A percentile compares a stretch with the other conserved stretches of the same genome.
phyloP scores from a whole-genome alignment of 257 asterid species.

The Penstemon davidsonii region DNA sequence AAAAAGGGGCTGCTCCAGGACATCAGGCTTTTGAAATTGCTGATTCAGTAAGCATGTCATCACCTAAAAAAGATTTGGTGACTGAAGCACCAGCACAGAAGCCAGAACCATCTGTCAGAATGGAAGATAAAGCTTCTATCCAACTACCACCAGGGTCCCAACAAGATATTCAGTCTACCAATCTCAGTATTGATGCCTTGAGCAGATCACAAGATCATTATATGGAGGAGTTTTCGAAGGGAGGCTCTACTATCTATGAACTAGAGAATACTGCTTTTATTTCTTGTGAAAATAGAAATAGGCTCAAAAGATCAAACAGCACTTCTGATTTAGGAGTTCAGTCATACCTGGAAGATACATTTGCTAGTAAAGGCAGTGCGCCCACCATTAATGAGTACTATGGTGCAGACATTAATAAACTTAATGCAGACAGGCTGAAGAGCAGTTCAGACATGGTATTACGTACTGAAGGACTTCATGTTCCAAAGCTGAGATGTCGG shows the following conservation, averaged over 20 bases:
- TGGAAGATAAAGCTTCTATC: conserved; percentile 48
- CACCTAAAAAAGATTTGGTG: conserved; percentile 34
- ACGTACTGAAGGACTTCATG: conserved; percentile 58
- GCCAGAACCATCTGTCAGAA: conserved; percentile 33
- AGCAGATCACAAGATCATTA: conserved; percentile 43
- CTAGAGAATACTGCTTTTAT: conserved; percentile 36
- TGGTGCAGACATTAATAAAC: conserved; percentile 49
- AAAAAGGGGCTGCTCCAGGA: conserved; percentile 48
- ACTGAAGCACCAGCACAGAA: conserved; percentile 37
- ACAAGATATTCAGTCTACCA: conserved; percentile 41
- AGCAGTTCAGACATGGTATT: conserved; percentile 63
- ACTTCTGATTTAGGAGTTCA: conserved; percentile 70
- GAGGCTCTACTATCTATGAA: conserved; percentile 40
- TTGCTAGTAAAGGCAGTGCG: conserved; percentile 44
- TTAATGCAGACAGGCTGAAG: conserved; percentile 41
- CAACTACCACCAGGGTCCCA: conserved; percentile 58
- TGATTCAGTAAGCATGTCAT: conserved; percentile 27
- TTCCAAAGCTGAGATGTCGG: conserved; percentile 85
- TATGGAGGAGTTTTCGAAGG: conserved; percentile 35
- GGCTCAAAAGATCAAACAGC: conserved; percentile 88
- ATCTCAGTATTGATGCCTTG: conserved; percentile 39
- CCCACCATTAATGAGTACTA: conserved; percentile 79
- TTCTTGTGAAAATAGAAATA: conserved; percentile 51
- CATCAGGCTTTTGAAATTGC: conserved; percentile 38
- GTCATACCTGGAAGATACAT: conserved; percentile 42